Base-by-base conservation (phyloP, 805 yeast genomes). In the Monosporozyma yasuniensis region DNA sequence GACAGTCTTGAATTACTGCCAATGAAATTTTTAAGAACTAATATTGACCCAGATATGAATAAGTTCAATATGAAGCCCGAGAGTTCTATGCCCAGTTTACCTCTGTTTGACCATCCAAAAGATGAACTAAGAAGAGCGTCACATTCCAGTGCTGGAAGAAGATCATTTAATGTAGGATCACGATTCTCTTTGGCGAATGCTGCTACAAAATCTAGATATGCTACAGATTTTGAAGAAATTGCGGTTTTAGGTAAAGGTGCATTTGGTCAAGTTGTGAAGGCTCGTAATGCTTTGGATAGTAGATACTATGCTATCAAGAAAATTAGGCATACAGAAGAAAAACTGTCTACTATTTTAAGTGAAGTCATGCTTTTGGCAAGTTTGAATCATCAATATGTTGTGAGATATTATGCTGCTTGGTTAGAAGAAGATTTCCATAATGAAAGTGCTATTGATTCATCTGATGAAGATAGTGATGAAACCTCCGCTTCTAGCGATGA, bases 221-320 rank as follows among this genome's bases (percentile, higher is more conserved):
- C 82, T 3, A 80, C 90, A 54, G 99, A 93, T 63, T 93, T 95
- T 66, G 99, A 93, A 65, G 99, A 93, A 63, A 85, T 88, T 42
- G 93, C 91, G 0, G 79, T 83, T 19, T 69, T 93, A 8, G 99
- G 99, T 2, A 80, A 82, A 57, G 99, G 99, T 38, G 99, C 95
- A 0, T 93, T 85, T 68, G 99, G 99, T 5, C 97, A 93, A 65
- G 99, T 93, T 8, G 96, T 93, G n/a, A 90, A 91, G 61, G 98
- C 93, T 0, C 74, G 99, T 53, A 91, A 90, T 64, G 78, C 90
- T 51, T 76, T 93, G 55, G 99, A 93, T 63, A 98, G 99, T 19
- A 76, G 96, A 14, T 87, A 86, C 57, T 93, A 93, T 65, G 99
- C 99, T 0, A 81, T 93, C 52, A 93, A 93, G 65, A 91, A 90